Percentiles rank a stretch among this genome's conserved stretches.
These are phyloP conservation scores for Arthrobotrys sphaeroides DNA, from an alignment of 2,329 filamentous ascomycete species.

Conservation along the genomic window DNA sequence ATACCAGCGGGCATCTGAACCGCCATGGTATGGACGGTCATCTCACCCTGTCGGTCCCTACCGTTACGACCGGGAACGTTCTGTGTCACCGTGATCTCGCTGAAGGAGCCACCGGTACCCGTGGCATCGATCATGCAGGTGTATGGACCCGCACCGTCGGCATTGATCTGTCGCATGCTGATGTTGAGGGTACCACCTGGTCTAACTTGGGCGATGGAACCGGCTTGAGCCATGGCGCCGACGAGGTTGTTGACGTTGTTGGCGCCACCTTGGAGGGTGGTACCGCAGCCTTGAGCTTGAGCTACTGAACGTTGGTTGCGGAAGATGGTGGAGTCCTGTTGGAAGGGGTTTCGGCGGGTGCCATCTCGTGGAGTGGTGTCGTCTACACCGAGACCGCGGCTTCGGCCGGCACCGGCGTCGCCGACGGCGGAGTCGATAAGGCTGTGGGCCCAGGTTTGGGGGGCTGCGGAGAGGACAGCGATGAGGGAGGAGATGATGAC, in stretches of 20 bases:
- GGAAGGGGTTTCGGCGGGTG: slow-evolving; percentile 70
- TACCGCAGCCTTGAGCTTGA: slow-evolving; percentile 66
- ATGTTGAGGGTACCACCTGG: slow-evolving; percentile 69
- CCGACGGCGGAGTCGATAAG: slow-evolving; percentile 70
- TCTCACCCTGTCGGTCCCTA: slow-evolving; percentile 12
- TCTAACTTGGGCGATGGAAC: slow-evolving; percentile 65
- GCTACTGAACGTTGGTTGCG: slow-evolving; percentile 22
- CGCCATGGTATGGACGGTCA: neutral
- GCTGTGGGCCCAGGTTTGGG: slow-evolving; percentile 70
- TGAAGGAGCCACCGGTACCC: slow-evolving; percentile 65
- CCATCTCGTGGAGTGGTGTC: slow-evolving; percentile 70
- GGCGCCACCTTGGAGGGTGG: slow-evolving; percentile 68
- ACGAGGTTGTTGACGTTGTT: slow-evolving; percentile 64
- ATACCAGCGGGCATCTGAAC: slow-evolving; percentile 27
- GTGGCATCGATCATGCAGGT: slow-evolving; percentile 72
- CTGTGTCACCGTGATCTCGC: slow-evolving; percentile 21
- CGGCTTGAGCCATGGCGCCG: slow-evolving; percentile 26
- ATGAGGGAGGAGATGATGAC: slow-evolving; percentile 61
- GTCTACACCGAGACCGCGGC: slow-evolving; percentile 65
- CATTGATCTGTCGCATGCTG: slow-evolving; percentile 66
- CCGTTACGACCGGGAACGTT: slow-evolving; percentile 32
- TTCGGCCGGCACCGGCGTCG: slow-evolving; percentile 66
- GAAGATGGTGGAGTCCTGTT: slow-evolving; percentile 73
- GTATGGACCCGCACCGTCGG: slow-evolving; percentile 64
- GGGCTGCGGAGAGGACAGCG: slow-evolving; percentile 66